Evolutionary conservation across 805 yeast genomes (phyloP), one percentile per base, ranked within the genome.

Genomic region (Candida methanosorbosa): DNA sequence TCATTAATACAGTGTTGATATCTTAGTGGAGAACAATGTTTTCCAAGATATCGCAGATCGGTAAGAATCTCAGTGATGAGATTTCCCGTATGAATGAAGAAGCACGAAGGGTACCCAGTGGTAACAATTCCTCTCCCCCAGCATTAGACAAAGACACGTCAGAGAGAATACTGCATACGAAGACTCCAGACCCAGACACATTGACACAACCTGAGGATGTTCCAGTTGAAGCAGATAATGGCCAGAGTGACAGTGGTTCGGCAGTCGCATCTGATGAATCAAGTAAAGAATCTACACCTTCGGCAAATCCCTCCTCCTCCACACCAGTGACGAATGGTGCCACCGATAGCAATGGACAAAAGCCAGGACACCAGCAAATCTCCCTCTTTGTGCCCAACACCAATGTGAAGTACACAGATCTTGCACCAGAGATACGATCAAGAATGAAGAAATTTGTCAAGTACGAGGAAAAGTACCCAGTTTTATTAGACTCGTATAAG

Each of bases 391-490:
- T 47, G 14, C 50, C 55, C 27, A 61, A 52, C 31, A 57, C 56
- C 2, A 52, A 59, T 27, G 34, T 68, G 6, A 61, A 36, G 23
- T 40, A 38, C 8, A 27, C 61, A n/a, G 67, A 66, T 2, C 51
- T 81, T 23, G 75, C 85, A 0, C 68, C 70, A 2, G 75, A 70
- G 4, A 57, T 86, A 14, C 69, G 71, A 39, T 58, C 76, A 5
- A 81, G 79, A 48, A 57, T 87, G 55, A 69, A 70, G 37, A 88
- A 85, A 60, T 84, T 82, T 49, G 75, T 70, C 37, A 87, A 86
- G 54, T 90, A 88, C 55, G 97, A 90, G 54, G 81, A 81, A 33
- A 87, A 86, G 54, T 90, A 92, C 52, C 98, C 98, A 0, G 61
- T 76, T 29, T 63, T 90, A 13, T 67, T 87, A 33, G 81, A 81